These are phyloP conservation scores for Ustilago crameri DNA, from an alignment of 1,284 basidiomycete genomes.

Conservation along the genomic window DNA sequence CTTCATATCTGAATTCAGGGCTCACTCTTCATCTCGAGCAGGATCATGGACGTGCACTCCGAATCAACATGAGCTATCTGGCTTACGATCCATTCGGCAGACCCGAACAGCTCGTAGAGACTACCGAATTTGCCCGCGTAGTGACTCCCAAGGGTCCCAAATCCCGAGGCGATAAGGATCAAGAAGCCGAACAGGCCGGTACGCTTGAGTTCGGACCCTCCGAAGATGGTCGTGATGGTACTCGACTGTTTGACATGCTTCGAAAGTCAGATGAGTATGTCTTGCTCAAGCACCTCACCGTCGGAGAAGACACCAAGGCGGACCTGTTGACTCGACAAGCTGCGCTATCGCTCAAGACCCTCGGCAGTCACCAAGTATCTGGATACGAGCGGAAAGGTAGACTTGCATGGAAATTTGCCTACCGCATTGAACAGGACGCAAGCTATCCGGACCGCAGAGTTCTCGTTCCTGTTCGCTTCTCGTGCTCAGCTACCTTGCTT, in stretches of 20 bases:
- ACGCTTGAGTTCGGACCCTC: conserved; percentile 40
- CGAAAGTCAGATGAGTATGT: conserved; percentile 18
- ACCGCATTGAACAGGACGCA: conserved; percentile 37
- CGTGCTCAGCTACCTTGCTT: conserved; percentile 56
- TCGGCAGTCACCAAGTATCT: conserved; percentile 51
- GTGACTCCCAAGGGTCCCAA: conserved; percentile 44
- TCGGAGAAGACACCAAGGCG: conserved; percentile 55
- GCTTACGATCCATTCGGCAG: conserved; percentile 59
- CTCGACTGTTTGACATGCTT: conserved; percentile 7
- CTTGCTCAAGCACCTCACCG: conserved; percentile 53
- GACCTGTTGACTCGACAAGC: conserved; percentile 59
- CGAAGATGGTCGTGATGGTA: conserved; percentile 7
- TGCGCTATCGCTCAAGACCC: conserved; percentile 36
- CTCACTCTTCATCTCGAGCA: conserved; percentile 56
- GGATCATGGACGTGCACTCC: conserved; percentile 30
- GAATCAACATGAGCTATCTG: conserved; percentile 51
- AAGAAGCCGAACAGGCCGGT: conserved; percentile 42
- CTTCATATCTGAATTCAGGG: conserved; percentile 53
- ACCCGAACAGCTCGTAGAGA: conserved; percentile 47
- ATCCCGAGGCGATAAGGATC: conserved; percentile 44
- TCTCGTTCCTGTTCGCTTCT: conserved; percentile 48
- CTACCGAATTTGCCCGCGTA: conserved; percentile 11
- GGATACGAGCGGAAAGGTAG: conserved; percentile 56
- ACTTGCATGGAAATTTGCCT: conserved; percentile 57
- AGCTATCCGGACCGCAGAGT: conserved; percentile 1